phyloP scores from a whole-genome alignment of 768 basidiomycete genomes.

The Mycena galopus region DNA sequence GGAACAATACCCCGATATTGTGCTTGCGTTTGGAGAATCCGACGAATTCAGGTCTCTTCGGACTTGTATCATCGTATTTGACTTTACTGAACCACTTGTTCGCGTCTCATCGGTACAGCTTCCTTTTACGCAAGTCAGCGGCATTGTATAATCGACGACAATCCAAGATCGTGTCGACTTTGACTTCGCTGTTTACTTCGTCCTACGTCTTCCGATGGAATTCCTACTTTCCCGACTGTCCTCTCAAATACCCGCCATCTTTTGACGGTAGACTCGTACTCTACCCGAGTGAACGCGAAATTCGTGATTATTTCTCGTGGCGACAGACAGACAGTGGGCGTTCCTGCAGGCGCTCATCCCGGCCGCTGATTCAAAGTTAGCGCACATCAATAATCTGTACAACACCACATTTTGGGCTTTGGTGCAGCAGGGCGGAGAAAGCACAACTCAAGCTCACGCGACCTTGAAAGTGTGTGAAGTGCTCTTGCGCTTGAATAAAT shows the following conservation, averaged over 20 bases:
- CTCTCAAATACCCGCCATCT: conserved; percentile 86
- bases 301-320: conserved; percentile 92
- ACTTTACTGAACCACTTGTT: conserved; percentile 77
- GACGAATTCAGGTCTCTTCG: conserved; percentile 90
- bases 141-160: conserved; percentile 87
- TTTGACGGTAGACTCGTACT: conserved; percentile 92
- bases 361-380: conserved; percentile 62
- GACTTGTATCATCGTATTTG: neutral
- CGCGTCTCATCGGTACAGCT: conserved; percentile 76
- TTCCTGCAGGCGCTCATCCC: neutral
- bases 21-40: conserved; percentile 94
- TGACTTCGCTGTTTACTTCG: conserved; percentile 64
- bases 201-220: conserved; percentile 92
- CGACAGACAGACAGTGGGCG: conserved; percentile 82
- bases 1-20: conserved; percentile 85
- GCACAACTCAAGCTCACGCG: conserved; percentile 84
- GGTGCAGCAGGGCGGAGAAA: conserved; percentile 84
- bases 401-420: conserved; percentile 98
- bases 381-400: conserved; percentile 98
- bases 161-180: conserved; percentile 65
- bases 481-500: neutral
- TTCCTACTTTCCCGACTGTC: conserved; percentile 78
- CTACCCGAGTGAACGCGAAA: conserved; percentile 67
- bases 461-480: conserved; percentile 69
- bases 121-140: conserved; percentile 83